Evolutionary conservation across 1,284 basidiomycete species (phyloP).

Genomic region (Microstroma glucosiphilum): DNA sequence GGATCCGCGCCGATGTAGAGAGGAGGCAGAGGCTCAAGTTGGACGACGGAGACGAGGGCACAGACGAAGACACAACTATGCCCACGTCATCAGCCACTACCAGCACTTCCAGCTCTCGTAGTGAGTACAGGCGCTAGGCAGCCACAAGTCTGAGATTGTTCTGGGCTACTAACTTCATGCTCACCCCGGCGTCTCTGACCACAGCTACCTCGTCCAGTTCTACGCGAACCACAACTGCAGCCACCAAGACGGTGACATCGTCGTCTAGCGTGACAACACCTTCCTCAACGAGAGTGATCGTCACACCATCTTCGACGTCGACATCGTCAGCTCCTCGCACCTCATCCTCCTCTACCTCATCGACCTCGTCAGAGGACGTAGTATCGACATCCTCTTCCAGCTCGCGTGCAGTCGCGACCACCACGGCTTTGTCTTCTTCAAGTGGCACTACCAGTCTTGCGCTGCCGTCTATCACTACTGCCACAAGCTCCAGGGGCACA

Average conservation of each 20-base stretch:
- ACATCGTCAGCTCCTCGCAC: constrained; percentile 16
- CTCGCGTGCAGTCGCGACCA: constrained; percentile 5
- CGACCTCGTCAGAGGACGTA: constrained; percentile 16
- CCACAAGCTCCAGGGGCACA: constrained; percentile 22
- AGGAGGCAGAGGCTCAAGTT: too few relatives aligned
- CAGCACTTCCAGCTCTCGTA: too few relatives aligned
- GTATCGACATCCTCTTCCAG: constrained; percentile 14
- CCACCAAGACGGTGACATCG: not conserved
- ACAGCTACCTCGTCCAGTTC: constrained; percentile 14
- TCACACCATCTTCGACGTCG: constrained; percentile 18
- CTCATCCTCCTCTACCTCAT: constrained; percentile 20
- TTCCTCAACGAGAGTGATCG: constrained; percentile 15
- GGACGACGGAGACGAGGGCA: too few relatives aligned
- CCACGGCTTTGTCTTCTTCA: not conserved
- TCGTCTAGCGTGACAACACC: constrained; percentile 7
- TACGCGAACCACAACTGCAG: constrained; percentile 11
- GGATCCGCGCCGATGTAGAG: too few relatives aligned
- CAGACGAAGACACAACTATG: too few relatives aligned
- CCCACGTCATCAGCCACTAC: too few relatives aligned
- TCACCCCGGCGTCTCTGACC: constrained; percentile 14
- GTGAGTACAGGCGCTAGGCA: not conserved
- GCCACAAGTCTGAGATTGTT: constrained; percentile 9
- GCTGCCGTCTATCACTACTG: not conserved
- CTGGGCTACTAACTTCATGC: constrained; percentile 6
- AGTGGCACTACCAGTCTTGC: not conserved